Evolutionary conservation across 768 basidiomycete genomes (phyloP), one percentile per base, ranked within the genome.

Genomic region (Xerocomus spinulosus): DNA sequence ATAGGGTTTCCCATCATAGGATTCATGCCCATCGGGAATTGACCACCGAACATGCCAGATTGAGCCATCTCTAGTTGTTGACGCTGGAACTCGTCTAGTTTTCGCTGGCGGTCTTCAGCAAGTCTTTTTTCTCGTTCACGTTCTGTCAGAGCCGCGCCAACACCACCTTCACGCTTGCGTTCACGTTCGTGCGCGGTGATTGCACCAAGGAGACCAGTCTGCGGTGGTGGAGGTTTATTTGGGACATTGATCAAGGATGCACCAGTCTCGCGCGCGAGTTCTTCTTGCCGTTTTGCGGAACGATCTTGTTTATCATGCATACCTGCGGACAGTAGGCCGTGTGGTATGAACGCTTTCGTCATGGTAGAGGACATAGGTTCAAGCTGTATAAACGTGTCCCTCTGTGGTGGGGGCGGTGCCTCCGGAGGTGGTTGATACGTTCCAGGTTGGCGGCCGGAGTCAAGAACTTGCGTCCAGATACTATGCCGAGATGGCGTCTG

Each of bases 151-250:
- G 92, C 81, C 21, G 94, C 93, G 42, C 95, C 96, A 15, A 98
- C 82, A 30, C 95, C 95, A 43, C 96, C 94, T 49, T 95, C 93
- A 24, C 92, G 83, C 62, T 95, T 92, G 51, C 92, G 77, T 48
- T 98, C 95, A 44, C 91, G 80, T 68, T 99, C 92, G 64, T 96
- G 92, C 9, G 87, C 90, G 35, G 92, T 92, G 58, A 98, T 92
- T 2, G 95, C 95, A 15, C 96, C 96, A 41, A 99, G 82, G 35
- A 98, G 77, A 32, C 96, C 96, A 35, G 88, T 91, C 68, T 95
- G 92, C 8, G 96, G 94, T 2, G 92, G 90, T 0, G 91, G 92
- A 0, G 94, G 92, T 63, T 95, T 95, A 61, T 84, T 82, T 4
- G 91, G 92, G n/a, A 99, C 91, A 64, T 95, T 94, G 72, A 98